These are phyloP conservation scores for Irpex sp. DNA, from an alignment of 1,284 basidiomycete genomes.

Conservation along the genomic window DNA sequence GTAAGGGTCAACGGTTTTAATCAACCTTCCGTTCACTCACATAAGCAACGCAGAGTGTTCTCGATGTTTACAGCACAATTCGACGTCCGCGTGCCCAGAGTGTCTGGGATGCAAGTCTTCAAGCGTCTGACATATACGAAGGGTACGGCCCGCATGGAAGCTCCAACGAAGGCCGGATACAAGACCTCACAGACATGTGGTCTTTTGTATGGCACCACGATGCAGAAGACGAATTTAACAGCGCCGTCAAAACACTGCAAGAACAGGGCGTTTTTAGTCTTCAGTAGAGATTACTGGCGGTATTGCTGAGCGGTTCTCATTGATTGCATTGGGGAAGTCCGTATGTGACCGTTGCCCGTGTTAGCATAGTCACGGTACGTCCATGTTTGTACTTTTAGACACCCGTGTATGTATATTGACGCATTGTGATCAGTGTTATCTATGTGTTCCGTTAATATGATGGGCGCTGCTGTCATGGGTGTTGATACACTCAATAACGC, in stretches of 20 bases:
- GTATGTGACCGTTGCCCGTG: no score
- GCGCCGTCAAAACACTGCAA: neutral
- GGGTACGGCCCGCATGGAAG: constrained; percentile 7
- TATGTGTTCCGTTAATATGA: no score
- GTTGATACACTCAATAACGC: no score
- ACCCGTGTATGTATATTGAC: no score
- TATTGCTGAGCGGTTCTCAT: no score
- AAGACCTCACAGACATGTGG: neutral
- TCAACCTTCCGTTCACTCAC: no score
- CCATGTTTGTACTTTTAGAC: no score
- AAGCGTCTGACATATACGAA: constrained; percentile 11
- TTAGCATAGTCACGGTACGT: no score
- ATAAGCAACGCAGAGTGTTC: constrained; percentile 2
- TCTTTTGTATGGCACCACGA: constrained; percentile 4
- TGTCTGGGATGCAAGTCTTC: constrained; percentile 14
- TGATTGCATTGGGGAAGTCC: no score
- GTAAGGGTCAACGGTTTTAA: constrained; percentile 32
- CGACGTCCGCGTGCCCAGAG: constrained; percentile 11
- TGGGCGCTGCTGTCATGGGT: no score
- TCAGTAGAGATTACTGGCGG: neutral
- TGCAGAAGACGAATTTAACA: neutral
- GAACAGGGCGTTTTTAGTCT: neutral
- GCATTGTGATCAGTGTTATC: no score
- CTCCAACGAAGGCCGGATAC: neutral
- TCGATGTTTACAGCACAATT: constrained; percentile 10